Percentiles rank a stretch among this genome's conserved stretches.
These are phyloP conservation scores for Candida takata DNA, from an alignment of 805 yeast genomes.

Conservation along the genomic window DNA sequence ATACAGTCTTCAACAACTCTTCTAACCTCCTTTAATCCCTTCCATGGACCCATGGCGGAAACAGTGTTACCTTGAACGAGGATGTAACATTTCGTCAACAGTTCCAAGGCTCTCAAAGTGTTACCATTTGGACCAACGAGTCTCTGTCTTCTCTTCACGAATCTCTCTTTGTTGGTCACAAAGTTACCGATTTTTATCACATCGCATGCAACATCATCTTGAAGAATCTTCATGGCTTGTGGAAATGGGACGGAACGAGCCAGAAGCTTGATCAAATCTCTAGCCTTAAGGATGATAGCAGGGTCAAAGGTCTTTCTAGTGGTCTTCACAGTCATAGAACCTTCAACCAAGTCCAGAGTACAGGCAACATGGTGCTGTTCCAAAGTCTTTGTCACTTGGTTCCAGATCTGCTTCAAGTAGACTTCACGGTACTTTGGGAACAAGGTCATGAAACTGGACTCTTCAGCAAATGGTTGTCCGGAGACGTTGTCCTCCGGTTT, in stretches of 20 bases:
- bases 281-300: constrained; percentile 84
- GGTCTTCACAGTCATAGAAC: constrained; percentile 94
- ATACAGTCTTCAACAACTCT: constrained; percentile 96
- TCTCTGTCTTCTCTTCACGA: constrained; percentile 92
- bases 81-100: constrained; percentile 91
- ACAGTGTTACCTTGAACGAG: constrained; percentile 97
- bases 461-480: constrained; percentile 90
- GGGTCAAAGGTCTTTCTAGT: constrained; percentile 96
- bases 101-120: constrained; percentile 90
- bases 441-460: constrained; percentile 86
- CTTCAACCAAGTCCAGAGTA: constrained; percentile 85
- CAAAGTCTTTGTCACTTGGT: constrained; percentile 78
- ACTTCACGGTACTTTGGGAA: constrained; percentile 96
- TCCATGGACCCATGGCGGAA: constrained; percentile 92
- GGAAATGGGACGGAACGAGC: constrained; percentile 97
- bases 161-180: constrained; percentile 86
- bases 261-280: constrained; percentile 87
- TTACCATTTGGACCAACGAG: constrained; percentile 96
- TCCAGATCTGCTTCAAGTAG: constrained; percentile 86
- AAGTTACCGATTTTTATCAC: constrained; percentile 90
- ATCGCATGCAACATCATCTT: constrained; percentile 93
- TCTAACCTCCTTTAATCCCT: constrained; percentile 86
- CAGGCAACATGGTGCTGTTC: constrained; percentile 74
- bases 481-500: constrained; percentile 82
- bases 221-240: constrained; percentile 85